phyloP scores from a whole-genome alignment of 768 basidiomycete genomes.

The Suillus discolor region DNA sequence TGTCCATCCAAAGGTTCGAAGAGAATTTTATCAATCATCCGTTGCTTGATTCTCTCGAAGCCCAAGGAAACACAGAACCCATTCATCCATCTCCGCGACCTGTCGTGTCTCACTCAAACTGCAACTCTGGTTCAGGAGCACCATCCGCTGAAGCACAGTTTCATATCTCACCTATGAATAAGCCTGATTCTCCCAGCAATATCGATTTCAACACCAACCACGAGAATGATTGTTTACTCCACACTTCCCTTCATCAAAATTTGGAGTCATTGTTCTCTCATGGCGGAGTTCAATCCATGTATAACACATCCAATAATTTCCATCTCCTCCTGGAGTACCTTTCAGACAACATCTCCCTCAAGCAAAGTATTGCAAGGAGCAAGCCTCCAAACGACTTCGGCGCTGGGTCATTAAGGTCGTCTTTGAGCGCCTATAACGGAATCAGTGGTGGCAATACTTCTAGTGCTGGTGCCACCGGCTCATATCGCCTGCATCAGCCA shows the following conservation, averaged over 20 bases:
- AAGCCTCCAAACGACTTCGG: slow-evolving; percentile 37
- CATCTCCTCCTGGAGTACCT: slow-evolving; percentile 36
- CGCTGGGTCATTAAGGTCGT: slow-evolving; percentile 37
- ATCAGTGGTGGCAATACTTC: slow-evolving; percentile 25
- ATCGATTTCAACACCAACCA: slow-evolving; percentile 37
- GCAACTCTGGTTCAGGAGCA: slow-evolving; percentile 53
- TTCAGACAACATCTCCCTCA: slow-evolving; percentile 35
- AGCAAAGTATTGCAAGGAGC: slow-evolving; percentile 29
- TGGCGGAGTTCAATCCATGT: slow-evolving; percentile 39
- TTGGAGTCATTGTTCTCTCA: slow-evolving; percentile 34
- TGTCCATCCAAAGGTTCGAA: slow-evolving; percentile 35
- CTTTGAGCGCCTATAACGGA: slow-evolving; percentile 35
- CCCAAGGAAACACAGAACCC: slow-evolving; percentile 80
- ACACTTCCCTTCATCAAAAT: slow-evolving; percentile 29
- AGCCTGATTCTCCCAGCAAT: slow-evolving; percentile 53
- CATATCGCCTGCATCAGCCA: slow-evolving; percentile 40
- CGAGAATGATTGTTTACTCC: slow-evolving; percentile 33
- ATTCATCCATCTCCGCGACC: slow-evolving; percentile 41
- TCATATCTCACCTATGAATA: slow-evolving; percentile 49
- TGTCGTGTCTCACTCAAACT: slow-evolving; percentile 46
- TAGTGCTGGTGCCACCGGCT: slow-evolving; percentile 28
- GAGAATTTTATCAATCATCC: slow-evolving; percentile 89
- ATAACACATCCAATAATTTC: slow-evolving; percentile 40
- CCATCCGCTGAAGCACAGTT: slow-evolving; percentile 57
- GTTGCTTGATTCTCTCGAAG: slow-evolving; percentile 79